Percentiles rank a stretch among this genome's conserved stretches.
Conservation (phyloP, 1,139 yeast species). For the Kluyveromyces sp. region DNA sequence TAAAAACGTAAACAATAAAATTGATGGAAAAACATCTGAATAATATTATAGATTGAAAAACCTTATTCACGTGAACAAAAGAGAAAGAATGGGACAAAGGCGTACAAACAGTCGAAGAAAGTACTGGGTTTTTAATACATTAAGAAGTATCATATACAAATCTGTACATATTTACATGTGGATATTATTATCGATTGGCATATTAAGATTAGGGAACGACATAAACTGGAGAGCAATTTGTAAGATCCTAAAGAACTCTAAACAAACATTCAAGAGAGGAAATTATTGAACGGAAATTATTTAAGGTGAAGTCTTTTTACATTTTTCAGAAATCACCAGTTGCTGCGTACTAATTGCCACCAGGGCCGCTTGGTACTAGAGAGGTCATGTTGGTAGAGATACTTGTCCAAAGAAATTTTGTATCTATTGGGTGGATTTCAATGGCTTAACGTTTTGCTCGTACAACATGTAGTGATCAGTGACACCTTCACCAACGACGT, state of each 20-base stretch:
- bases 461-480: conserved; percentile 35
- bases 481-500: conserved; percentile 30
- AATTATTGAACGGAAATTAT: not conserved
- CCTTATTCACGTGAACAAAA: not conserved
- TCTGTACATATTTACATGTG: no score
- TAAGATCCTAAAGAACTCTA: no score
- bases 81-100: no score
- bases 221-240: no score
- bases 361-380: not conserved
- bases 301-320: no score
- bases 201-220: no score
- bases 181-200: no score
- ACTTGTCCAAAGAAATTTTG: not conserved
- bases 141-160: no score
- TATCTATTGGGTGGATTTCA: not conserved
- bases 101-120: no score
- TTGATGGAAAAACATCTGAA: not conserved
- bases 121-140: no score
- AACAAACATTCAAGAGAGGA: not conserved
- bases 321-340: no score
- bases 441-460: conserved; percentile 39
- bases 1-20: no score
- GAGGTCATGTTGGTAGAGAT: not conserved
- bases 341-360: not conserved
- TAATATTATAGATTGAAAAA: not conserved